Conservation (phyloP, 2,329 filamentous ascomycete species). For the Pyrenochaeta sp. region DNA sequence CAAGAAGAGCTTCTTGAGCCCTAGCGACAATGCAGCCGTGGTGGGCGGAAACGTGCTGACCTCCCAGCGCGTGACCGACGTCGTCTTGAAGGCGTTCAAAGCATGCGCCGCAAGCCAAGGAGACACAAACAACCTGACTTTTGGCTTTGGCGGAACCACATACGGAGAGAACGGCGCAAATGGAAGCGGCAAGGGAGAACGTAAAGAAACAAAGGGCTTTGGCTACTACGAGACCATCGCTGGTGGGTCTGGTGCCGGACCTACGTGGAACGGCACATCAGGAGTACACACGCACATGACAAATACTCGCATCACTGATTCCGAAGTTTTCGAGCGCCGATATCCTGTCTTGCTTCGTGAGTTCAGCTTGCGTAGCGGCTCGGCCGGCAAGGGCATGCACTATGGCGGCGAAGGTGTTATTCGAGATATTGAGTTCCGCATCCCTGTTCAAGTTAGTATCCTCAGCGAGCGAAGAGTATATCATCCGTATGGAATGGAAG, state of each 20-base stretch:
- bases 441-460: slow-evolving; percentile 79
- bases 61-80: slow-evolving; percentile 78
- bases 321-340: slow-evolving; percentile 78
- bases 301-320: slow-evolving; percentile 83
- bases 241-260: slow-evolving; percentile 76
- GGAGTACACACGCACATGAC: slow-evolving; percentile 89
- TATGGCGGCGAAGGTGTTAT: slow-evolving; percentile 79
- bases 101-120: slow-evolving; percentile 82
- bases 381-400: slow-evolving; percentile 70
- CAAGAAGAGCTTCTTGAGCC: slow-evolving; percentile 74
- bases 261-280: slow-evolving; percentile 74
- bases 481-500: slow-evolving; percentile 81
- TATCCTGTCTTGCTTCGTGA: slow-evolving; percentile 77
- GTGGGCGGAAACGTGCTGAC: slow-evolving; percentile 86
- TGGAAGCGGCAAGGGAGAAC: slow-evolving; percentile 15
- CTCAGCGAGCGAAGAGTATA: slow-evolving; percentile 79
- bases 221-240: slow-evolving; percentile 89
- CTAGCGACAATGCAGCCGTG: slow-evolving; percentile 78
- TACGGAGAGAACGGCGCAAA: slow-evolving; percentile 15
- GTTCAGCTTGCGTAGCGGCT: slow-evolving; percentile 70
- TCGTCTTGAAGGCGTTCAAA: slow-evolving; percentile 80
- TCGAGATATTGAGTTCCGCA: slow-evolving; percentile 81
- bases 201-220: slow-evolving; percentile 73
- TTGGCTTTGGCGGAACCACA: slow-evolving; percentile 72
- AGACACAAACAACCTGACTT: slow-evolving; percentile 85